phyloP scores from a whole-genome alignment of 2,329 filamentous ascomycete genomes.

The Scytalidium sp. region DNA sequence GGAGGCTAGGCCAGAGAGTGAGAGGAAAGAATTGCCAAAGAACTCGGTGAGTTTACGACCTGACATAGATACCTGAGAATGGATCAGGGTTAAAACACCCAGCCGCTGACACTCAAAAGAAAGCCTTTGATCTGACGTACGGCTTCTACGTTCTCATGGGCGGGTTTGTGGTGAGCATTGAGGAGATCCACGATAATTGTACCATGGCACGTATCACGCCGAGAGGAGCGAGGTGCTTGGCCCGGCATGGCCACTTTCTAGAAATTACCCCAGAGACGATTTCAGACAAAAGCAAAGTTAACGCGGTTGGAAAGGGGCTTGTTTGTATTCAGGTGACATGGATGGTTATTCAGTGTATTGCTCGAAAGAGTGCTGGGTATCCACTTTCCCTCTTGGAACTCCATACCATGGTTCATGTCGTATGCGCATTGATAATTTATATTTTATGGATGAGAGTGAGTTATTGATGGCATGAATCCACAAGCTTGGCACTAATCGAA shows the following conservation, averaged over 20 bases:
- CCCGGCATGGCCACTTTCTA: slow-evolving; percentile 2
- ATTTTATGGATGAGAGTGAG: slow-evolving; percentile 10
- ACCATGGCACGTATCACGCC: slow-evolving; percentile 2
- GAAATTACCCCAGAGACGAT: slow-evolving; percentile 3
- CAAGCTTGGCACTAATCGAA: too few relatives aligned
- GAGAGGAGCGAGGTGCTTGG: slow-evolving; percentile 3
- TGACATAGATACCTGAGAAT: neutral
- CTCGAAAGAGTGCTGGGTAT: slow-evolving; percentile 8
- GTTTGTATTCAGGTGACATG: slow-evolving; percentile 11
- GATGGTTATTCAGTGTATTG: slow-evolving; percentile 9
- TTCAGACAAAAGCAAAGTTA: slow-evolving; percentile 11
- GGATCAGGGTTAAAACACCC: neutral
- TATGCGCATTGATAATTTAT: slow-evolving; percentile 13
- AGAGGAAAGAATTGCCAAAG: too few relatives aligned
- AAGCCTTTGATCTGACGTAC: slow-evolving; percentile 6
- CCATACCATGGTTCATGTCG: slow-evolving; percentile 10
- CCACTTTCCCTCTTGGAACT: slow-evolving; percentile 10
- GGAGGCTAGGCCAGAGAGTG: too few relatives aligned
- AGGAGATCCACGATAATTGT: slow-evolving; percentile 5
- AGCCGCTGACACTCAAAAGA: neutral
- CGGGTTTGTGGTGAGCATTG: slow-evolving; percentile 7
- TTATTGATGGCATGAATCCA: too few relatives aligned
- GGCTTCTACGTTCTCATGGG: slow-evolving; percentile 8
- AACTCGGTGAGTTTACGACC: too few relatives aligned
- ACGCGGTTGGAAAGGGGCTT: slow-evolving; percentile 9